phyloP scores from a whole-genome alignment of 306 rosid species.

The Chamaecrista fasciculata region DNA sequence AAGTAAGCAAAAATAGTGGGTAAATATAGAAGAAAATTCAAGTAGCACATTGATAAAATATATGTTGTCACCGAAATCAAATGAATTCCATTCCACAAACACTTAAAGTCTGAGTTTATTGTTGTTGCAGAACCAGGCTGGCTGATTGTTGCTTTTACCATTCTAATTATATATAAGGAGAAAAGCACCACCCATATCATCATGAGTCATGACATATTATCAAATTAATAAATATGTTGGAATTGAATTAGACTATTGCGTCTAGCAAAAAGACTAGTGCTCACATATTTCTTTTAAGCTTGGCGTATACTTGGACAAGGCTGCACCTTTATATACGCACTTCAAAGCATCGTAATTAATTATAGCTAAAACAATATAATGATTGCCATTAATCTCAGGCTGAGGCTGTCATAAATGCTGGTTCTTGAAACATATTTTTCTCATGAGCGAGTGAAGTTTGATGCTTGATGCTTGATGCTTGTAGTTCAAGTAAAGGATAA shows the following conservation, averaged over 20 bases:
- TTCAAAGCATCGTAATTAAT: too few relatives aligned
- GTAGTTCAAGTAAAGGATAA: too few relatives aligned
- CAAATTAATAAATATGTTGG: not conserved
- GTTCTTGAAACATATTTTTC: not conserved
- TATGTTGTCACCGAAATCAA: not conserved
- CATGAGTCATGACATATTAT: not conserved
- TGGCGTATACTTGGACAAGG: constrained; percentile 26
- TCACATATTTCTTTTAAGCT: not conserved
- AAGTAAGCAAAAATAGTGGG: not conserved
- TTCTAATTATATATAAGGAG: constrained; percentile 22
- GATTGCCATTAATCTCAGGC: too few relatives aligned
- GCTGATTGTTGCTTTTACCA: constrained; percentile 26
- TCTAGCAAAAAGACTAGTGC: not conserved
- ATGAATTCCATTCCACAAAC: constrained; percentile 23
- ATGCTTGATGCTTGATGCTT: too few relatives aligned
- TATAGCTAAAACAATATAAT: too few relatives aligned
- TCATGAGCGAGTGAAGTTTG: too few relatives aligned
- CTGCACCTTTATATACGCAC: too few relatives aligned
- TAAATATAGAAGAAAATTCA: not conserved
- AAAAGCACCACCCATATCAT: not conserved
- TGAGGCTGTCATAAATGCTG: not conserved
- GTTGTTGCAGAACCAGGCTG: constrained; percentile 29
- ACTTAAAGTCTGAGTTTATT: not conserved
- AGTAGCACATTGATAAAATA: not conserved
- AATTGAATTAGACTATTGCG: constrained; percentile 1